A percentile compares a stretch with the other conserved stretches of the same genome.
Conservation (phyloP, 2,329 filamentous ascomycete species). For the Trichoderma asperellum region DNA sequence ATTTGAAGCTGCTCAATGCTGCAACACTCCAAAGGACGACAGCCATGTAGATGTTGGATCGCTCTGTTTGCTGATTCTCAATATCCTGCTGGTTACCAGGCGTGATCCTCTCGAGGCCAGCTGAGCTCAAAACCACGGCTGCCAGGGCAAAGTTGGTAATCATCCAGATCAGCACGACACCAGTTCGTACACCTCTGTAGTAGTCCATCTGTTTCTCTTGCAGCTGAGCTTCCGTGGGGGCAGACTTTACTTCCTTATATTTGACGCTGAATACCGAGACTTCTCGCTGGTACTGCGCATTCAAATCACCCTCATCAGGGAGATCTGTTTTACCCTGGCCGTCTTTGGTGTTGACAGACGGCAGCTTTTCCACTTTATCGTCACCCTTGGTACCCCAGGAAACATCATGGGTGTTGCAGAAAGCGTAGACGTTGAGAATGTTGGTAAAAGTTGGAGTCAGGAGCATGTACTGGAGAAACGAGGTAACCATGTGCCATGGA, state of each 20-base stretch:
- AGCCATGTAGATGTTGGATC: slow-evolving; percentile 81
- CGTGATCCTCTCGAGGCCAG: slow-evolving; percentile 73
- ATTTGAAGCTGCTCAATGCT: slow-evolving; percentile 80
- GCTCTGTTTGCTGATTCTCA: slow-evolving; percentile 53
- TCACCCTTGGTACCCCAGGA: slow-evolving; percentile 99
- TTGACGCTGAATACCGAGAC: slow-evolving; percentile 74
- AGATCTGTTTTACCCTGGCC: slow-evolving; percentile 91
- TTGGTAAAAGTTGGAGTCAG: slow-evolving; percentile 97
- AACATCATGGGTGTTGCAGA: slow-evolving; percentile 97
- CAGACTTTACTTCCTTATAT: slow-evolving; percentile 70
- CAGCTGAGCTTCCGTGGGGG: slow-evolving; percentile 56
- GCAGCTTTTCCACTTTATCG: slow-evolving; percentile 90
- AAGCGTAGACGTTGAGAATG: slow-evolving; percentile 97
- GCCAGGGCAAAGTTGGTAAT: slow-evolving; percentile 90
- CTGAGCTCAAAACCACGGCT: slow-evolving; percentile 83
- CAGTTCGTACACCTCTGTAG: slow-evolving; percentile 92
- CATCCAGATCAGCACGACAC: slow-evolving; percentile 94
- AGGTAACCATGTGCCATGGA: slow-evolving; percentile 99
- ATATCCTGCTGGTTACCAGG: slow-evolving; percentile 44
- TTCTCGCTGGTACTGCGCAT: slow-evolving; percentile 91
- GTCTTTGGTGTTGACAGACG: slow-evolving; percentile 85
- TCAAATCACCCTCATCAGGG: slow-evolving; percentile 91
- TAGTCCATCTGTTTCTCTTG: slow-evolving; percentile 95
- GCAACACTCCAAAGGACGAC: slow-evolving; percentile 90
- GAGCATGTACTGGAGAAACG: slow-evolving; percentile 90